Evolutionary conservation across 2,329 filamentous ascomycete species (phyloP).

Genomic region (Microdochium bolleyi): DNA sequence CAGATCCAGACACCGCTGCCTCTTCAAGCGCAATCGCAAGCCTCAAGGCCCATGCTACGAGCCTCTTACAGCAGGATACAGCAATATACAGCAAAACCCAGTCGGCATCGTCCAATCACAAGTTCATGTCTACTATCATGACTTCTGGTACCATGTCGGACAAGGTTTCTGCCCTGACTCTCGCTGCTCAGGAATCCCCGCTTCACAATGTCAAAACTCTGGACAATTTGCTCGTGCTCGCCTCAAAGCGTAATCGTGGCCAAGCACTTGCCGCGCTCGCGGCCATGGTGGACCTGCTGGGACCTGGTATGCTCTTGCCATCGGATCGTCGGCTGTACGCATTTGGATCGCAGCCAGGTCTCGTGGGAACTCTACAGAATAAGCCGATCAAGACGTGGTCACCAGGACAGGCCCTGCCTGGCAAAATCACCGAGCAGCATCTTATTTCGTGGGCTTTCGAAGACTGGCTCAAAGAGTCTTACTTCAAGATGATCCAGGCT

Average conservation of each 20-base stretch:
- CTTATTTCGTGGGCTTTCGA: slow-evolving; percentile 87
- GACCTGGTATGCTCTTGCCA: slow-evolving; percentile 79
- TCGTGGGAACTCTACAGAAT: slow-evolving; percentile 64
- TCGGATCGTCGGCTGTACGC: slow-evolving; percentile 70
- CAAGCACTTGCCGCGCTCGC: slow-evolving; percentile 89
- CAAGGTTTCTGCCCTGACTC: slow-evolving; percentile 89
- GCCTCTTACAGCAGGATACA: slow-evolving; percentile 71
- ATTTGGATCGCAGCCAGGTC: slow-evolving; percentile 72
- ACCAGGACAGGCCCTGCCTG: slow-evolving; percentile 61
- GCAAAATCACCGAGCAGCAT: slow-evolving; percentile 65
- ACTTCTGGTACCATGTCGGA: slow-evolving; percentile 91
- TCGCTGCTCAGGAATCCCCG: slow-evolving; percentile 93
- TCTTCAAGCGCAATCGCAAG: slow-evolving; percentile 35
- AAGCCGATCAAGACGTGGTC: slow-evolving; percentile 54
- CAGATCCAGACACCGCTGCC: slow-evolving; percentile 34
- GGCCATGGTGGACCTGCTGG: slow-evolving; percentile 89
- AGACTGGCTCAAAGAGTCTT: slow-evolving; percentile 89
- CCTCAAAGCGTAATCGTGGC: slow-evolving; percentile 88
- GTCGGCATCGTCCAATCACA: slow-evolving; percentile 78
- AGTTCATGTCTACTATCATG: slow-evolving; percentile 97
- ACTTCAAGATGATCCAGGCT: slow-evolving; percentile 87
- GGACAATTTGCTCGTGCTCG: slow-evolving; percentile 72
- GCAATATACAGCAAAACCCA: slow-evolving; percentile 65
- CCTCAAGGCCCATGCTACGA: slow-evolving; percentile 62
- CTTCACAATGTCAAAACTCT: slow-evolving; percentile 87